These are phyloP conservation scores for Phalaenopsis aphrodite DNA, from an alignment of 106 monocot genomes.

Conservation along the genomic window DNA sequence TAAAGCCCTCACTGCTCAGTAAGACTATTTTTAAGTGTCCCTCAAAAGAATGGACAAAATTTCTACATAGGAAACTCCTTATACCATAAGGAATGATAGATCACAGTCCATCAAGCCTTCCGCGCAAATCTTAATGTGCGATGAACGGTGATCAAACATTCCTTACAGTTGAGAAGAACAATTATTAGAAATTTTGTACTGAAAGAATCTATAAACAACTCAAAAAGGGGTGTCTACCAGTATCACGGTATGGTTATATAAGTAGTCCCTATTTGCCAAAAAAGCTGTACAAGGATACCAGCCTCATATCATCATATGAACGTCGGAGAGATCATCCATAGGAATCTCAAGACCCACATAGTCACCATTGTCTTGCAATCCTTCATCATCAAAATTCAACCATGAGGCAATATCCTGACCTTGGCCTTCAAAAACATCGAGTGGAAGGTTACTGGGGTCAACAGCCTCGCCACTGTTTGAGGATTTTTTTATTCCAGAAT, in stretches of 20 bases:
- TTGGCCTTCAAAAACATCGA: slow-evolving; percentile 33
- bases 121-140: not conserved
- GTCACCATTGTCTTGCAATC: slow-evolving; percentile 37
- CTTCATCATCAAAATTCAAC: slow-evolving; percentile 47
- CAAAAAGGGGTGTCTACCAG: not conserved
- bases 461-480: slow-evolving; percentile 17
- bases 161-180: not conserved
- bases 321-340: slow-evolving; percentile 55
- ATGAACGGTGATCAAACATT: not conserved
- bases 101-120: not conserved
- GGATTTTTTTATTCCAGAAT: not conserved
- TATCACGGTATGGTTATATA: not conserved
- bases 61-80: not conserved
- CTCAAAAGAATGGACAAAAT: not conserved
- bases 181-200: not conserved
- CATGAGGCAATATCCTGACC: slow-evolving; percentile 44
- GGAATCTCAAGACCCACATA: slow-evolving; percentile 46
- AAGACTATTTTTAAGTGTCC: not conserved
- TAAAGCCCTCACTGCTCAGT: not conserved
- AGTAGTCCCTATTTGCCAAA: not conserved
- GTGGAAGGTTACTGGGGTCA: slow-evolving; percentile 20
- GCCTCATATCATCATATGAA: slow-evolving; percentile 29
- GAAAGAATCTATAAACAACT: slow-evolving; percentile 14
- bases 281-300: not conserved
- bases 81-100: not conserved